Evolutionary conservation across 495 filamentous ascomycete species (phyloP).

Genomic region (Lentithecium fluviatile): DNA sequence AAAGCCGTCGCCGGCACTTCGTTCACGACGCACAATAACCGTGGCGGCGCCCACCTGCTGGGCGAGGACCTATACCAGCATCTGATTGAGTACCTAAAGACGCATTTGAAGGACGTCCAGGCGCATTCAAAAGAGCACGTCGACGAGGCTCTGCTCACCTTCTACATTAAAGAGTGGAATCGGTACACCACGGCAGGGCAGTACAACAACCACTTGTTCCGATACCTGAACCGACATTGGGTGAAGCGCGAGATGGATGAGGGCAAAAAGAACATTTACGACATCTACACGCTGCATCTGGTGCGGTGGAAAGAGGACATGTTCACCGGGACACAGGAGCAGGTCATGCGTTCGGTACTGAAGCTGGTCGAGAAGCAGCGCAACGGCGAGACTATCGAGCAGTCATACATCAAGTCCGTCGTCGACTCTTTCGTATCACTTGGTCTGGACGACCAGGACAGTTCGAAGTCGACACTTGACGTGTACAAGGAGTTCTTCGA

Average conservation of each 20-base stretch:
- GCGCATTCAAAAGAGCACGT: constrained; percentile 69
- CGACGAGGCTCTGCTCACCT: constrained; percentile 88
- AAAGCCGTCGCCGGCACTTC: constrained; percentile 62
- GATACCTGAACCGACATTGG: constrained; percentile 97
- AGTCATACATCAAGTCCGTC: constrained; percentile 93
- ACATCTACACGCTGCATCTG: constrained; percentile 94
- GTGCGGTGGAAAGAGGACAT: constrained; percentile 93
- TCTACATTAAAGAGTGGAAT: constrained; percentile 95
- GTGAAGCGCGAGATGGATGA: constrained; percentile 99
- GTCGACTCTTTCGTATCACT: constrained; percentile 96
- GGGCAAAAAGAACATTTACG: constrained; percentile 96
- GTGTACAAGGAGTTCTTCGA: constrained; percentile 93
- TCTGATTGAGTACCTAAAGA: constrained; percentile 76
- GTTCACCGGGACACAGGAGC: constrained; percentile 75
- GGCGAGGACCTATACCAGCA: constrained; percentile 96
- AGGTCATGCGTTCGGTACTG: constrained; percentile 92
- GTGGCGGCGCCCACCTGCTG: constrained; percentile 72
- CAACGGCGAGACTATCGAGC: constrained; percentile 97
- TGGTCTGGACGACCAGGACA: constrained; percentile 89
- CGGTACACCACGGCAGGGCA: constrained; percentile 93
- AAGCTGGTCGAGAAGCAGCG: constrained; percentile 96
- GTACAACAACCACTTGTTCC: constrained; percentile 95
- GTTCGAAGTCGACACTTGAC: constrained; percentile 88
- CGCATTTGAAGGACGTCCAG: constrained; percentile 67
- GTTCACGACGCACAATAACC: constrained; percentile 19